Conservation (phyloP, 1,139 yeast species). For the Yamadazyma conglobata region DNA sequence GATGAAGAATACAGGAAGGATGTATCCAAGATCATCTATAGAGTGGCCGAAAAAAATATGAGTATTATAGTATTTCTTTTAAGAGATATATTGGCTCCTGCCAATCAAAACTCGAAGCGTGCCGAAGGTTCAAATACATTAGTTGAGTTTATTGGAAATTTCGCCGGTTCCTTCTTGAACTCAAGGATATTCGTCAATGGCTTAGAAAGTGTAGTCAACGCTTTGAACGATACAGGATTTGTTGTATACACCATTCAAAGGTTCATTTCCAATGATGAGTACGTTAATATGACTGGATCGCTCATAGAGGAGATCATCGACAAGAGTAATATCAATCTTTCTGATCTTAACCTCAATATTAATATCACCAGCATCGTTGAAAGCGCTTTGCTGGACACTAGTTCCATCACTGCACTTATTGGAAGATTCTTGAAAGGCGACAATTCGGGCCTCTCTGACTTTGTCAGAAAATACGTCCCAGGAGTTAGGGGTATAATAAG, state of each 20-base stretch:
- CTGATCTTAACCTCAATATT: conserved; percentile 15
- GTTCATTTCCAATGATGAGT: conserved; percentile 33
- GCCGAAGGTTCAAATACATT: conserved; percentile 25
- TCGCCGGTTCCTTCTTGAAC: conserved; percentile 26
- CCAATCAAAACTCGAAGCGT: conserved; percentile 18
- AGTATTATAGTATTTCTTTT: conserved; percentile 24
- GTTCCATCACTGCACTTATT: conserved; percentile 19
- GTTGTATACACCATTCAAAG: conserved; percentile 37
- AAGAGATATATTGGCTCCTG: conserved; percentile 22
- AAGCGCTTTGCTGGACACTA: conserved; percentile 25
- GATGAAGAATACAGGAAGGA: conserved; percentile 34
- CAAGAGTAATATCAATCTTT: conserved; percentile 22
- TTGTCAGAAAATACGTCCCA: conserved; percentile 23
- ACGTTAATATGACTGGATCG: conserved; percentile 36
- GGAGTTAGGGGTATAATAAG: conserved; percentile 29
- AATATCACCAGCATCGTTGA: conserved; percentile 28
- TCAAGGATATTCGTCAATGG: conserved; percentile 26
- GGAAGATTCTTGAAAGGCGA: conserved; percentile 25
- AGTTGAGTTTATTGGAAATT: conserved; percentile 27
- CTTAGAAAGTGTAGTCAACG: conserved; percentile 27
- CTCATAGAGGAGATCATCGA: conserved; percentile 24
- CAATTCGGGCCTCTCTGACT: conserved; percentile 14
- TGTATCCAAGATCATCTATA: conserved; percentile 32
- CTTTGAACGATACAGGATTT: conserved; percentile 44
- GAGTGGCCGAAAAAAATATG: conserved; percentile 31